Percentiles rank a stretch among this genome's conserved stretches.
Evolutionary conservation across 176 grass and related monocot genomes (phyloP).

Genomic region (Zea mays): DNA sequence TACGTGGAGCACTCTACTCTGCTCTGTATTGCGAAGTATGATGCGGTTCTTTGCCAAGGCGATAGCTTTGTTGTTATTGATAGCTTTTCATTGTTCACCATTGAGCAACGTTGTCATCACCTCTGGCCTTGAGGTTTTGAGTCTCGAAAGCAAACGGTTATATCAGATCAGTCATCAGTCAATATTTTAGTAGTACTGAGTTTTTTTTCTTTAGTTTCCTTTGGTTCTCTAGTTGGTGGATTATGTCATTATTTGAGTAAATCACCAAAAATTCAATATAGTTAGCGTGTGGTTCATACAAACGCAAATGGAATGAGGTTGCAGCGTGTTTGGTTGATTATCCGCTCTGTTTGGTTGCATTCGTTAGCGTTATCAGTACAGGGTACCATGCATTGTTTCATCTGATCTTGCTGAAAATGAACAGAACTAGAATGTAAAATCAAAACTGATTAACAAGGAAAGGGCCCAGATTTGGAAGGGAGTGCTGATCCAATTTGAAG

Average conservation of each 20-base stretch:
- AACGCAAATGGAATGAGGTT: too few relatives aligned
- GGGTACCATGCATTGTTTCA: not conserved
- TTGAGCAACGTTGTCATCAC: not conserved
- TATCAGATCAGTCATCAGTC: not conserved
- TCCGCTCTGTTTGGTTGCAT: not conserved
- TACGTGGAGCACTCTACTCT: not conserved
- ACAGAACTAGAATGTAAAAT: not conserved
- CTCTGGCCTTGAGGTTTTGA: not conserved
- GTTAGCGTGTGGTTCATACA: too few relatives aligned
- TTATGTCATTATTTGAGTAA: not conserved
- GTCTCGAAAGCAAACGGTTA: not conserved
- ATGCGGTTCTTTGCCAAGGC: not conserved
- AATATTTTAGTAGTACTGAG: not conserved
- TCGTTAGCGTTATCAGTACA: not conserved
- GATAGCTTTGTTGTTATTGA: not conserved
- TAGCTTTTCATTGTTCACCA: not conserved
- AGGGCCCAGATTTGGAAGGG: not conserved
- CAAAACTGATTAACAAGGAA: not conserved
- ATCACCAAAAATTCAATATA: not conserved
- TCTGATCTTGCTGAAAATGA: not conserved
- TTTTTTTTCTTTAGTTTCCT: not conserved
- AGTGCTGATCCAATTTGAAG: not conserved
- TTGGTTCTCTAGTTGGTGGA: not conserved
- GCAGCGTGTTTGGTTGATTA: too few relatives aligned
- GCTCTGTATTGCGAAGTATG: not conserved